Conservation (phyloP, 768 basidiomycete species). For the Daedaleopsis sinensis region DNA sequence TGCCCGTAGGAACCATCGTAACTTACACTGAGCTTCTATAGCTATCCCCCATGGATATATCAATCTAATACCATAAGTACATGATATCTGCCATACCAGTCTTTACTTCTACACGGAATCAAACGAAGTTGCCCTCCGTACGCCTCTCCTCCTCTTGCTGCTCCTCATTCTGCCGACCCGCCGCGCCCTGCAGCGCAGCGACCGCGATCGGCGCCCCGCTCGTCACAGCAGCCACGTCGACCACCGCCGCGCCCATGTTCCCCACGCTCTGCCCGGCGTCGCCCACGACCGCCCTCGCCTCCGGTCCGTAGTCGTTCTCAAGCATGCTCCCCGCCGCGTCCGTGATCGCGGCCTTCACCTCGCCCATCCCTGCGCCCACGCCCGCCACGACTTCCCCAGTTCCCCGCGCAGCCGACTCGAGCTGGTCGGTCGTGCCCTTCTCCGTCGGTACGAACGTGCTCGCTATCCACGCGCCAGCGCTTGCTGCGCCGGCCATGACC, state of each 20-base stretch:
- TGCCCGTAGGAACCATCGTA: no score
- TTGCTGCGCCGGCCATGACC: slow-evolving; percentile 24
- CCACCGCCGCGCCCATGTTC: slow-evolving; percentile 21
- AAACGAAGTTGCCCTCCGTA: no score
- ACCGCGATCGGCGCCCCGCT: slow-evolving; percentile 20
- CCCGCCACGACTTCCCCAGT: slow-evolving; percentile 11
- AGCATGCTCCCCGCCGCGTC: slow-evolving; percentile 23
- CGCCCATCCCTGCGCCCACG: slow-evolving; percentile 12
- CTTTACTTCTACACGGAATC: no score
- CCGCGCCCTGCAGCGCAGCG: slow-evolving; percentile 25
- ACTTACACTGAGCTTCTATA: no score
- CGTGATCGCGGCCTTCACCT: slow-evolving; percentile 19
- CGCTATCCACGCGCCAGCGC: slow-evolving; percentile 28
- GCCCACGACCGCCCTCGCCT: slow-evolving; percentile 24
- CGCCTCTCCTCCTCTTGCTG: not conserved
- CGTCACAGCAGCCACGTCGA: slow-evolving; percentile 18
- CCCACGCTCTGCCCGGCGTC: slow-evolving; percentile 20
- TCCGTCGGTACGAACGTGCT: slow-evolving; percentile 20
- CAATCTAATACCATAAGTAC: no score
- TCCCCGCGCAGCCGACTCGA: slow-evolving; percentile 14
- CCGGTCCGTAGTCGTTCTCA: slow-evolving; percentile 26
- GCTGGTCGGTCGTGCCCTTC: slow-evolving; percentile 13
- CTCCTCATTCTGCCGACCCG: slow-evolving; percentile 18
- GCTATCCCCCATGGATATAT: no score
- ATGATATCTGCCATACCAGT: no score